These are phyloP conservation scores for Pezicula rhizophila DNA, from an alignment of 2,329 filamentous ascomycete species.

Conservation along the genomic window DNA sequence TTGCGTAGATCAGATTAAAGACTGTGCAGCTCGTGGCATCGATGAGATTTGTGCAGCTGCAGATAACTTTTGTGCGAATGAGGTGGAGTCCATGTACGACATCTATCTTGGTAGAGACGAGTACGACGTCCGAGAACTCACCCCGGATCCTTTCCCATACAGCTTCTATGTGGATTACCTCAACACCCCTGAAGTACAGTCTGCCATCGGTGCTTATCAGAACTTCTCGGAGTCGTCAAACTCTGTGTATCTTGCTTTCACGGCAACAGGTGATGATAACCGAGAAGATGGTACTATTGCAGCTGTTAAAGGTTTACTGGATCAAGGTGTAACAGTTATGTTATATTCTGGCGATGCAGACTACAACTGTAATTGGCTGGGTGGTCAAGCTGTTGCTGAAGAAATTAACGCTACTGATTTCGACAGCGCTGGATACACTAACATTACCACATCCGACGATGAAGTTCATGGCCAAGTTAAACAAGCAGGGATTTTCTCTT, in stretches of 20 bases:
- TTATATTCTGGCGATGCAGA: slow-evolving; percentile 57
- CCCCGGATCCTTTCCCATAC: slow-evolving; percentile 52
- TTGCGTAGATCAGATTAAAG: slow-evolving; percentile 49
- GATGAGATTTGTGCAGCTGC: slow-evolving; percentile 46
- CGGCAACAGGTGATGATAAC: slow-evolving; percentile 42
- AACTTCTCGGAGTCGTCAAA: slow-evolving; percentile 48
- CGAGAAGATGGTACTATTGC: slow-evolving; percentile 40
- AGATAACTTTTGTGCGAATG: slow-evolving; percentile 47
- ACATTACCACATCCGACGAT: slow-evolving; percentile 59
- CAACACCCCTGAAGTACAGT: slow-evolving; percentile 46
- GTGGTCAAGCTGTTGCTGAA: slow-evolving; percentile 63
- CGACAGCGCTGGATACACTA: slow-evolving; percentile 58
- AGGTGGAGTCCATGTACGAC: slow-evolving; percentile 48
- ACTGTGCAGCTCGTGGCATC: slow-evolving; percentile 46
- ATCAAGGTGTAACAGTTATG: slow-evolving; percentile 60
- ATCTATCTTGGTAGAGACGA: slow-evolving; percentile 47
- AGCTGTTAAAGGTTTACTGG: slow-evolving; percentile 50
- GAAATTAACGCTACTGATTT: slow-evolving; percentile 47
- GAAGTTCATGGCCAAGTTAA: slow-evolving; percentile 64
- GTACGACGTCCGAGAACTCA: slow-evolving; percentile 53
- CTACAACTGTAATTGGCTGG: slow-evolving; percentile 60
- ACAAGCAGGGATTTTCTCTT: slow-evolving; percentile 66
- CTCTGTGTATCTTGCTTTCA: slow-evolving; percentile 38
- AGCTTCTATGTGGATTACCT: slow-evolving; percentile 50
- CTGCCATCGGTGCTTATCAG: slow-evolving; percentile 52